Percentiles rank a stretch among this genome's conserved stretches.
Evolutionary conservation across 1,139 yeast species (phyloP).

Genomic region (Sugiyamaella grinbergsii): DNA sequence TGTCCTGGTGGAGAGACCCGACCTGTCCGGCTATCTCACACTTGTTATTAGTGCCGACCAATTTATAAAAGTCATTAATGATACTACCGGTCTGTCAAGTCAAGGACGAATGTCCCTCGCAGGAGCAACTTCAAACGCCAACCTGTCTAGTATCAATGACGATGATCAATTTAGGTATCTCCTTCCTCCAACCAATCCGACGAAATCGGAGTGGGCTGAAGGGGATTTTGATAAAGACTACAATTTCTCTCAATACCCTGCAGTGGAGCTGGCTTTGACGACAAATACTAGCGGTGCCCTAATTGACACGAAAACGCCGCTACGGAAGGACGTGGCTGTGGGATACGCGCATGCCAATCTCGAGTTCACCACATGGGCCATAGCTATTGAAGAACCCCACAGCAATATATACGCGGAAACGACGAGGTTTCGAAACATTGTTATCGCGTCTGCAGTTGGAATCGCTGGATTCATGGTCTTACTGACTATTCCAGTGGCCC

Average conservation of each 20-base stretch:
- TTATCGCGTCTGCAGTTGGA: constrained; percentile 78
- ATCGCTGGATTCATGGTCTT: constrained; percentile 74
- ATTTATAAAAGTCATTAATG: constrained; percentile 54
- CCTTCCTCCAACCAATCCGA: constrained; percentile 40
- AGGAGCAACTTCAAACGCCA: constrained; percentile 28
- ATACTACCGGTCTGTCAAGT: constrained; percentile 48
- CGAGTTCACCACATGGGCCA: constrained; percentile 66
- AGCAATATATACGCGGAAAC: constrained; percentile 65
- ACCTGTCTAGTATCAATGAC: constrained; percentile 23
- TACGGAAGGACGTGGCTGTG: constrained; percentile 53
- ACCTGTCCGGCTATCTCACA: constrained; percentile 71
- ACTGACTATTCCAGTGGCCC: constrained; percentile 78
- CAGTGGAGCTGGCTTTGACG: constrained; percentile 48
- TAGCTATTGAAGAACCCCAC: constrained; percentile 67
- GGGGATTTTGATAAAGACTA: constrained; percentile 16
- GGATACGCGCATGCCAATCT: constrained; percentile 67
- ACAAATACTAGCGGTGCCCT: constrained; percentile 53
- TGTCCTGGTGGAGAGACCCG: constrained; percentile 59
- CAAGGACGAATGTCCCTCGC: constrained; percentile 48
- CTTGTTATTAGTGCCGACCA: constrained; percentile 62
- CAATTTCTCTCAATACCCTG: constrained; percentile 35
- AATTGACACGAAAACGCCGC: constrained; percentile 49
- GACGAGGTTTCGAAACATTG: constrained; percentile 61
- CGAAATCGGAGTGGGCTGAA: constrained; percentile 2
- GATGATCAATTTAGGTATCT: constrained; percentile 33